Percentiles rank a stretch among this genome's conserved stretches.
These are phyloP conservation scores for Hypoxylon sp. DNA, from an alignment of 2,329 filamentous ascomycete genomes.

Conservation along the genomic window DNA sequence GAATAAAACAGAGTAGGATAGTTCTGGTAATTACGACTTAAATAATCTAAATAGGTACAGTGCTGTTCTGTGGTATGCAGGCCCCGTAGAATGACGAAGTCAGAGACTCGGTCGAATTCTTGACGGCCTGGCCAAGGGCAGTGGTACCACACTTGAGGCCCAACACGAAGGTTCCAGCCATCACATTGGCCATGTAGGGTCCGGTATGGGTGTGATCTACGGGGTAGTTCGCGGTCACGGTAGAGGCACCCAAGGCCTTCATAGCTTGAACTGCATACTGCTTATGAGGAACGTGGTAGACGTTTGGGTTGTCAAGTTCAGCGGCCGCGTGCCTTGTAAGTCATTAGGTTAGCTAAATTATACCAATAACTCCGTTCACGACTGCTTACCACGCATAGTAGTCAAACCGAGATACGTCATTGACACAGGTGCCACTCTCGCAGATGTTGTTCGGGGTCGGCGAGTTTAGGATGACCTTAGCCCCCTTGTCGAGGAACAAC, in stretches of 20 bases:
- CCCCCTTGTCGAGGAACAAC: slow-evolving; percentile 66
- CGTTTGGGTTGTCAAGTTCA: slow-evolving; percentile 54
- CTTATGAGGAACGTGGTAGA: slow-evolving; percentile 71
- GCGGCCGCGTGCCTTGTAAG: slow-evolving; percentile 51
- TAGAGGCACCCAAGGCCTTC: slow-evolving; percentile 60
- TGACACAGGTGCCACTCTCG: slow-evolving; percentile 65
- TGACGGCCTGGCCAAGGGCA: slow-evolving; percentile 52
- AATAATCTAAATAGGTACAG: slow-evolving; percentile 41
- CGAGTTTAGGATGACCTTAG: slow-evolving; percentile 68
- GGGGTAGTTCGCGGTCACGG: slow-evolving; percentile 66
- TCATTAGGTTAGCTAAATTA: slow-evolving; percentile 11
- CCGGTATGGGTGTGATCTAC: slow-evolving; percentile 73
- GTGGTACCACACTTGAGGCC: slow-evolving; percentile 63
- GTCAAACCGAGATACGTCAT: slow-evolving; percentile 65
- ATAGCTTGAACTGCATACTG: slow-evolving; percentile 67
- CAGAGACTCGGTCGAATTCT: slow-evolving; percentile 51
- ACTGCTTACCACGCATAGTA: slow-evolving; percentile 61
- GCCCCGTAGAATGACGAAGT: slow-evolving; percentile 47
- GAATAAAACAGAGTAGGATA: too few species aligned
- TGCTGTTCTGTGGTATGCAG: slow-evolving; percentile 48
- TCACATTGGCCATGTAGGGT: slow-evolving; percentile 64
- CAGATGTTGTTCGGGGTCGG: slow-evolving; percentile 70
- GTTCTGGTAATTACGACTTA: not conserved
- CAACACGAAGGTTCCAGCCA: slow-evolving; percentile 68
- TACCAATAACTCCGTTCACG: not conserved